Evolutionary conservation across 306 rosid genomes (phyloP).

Genomic region (Vicia faba): DNA sequence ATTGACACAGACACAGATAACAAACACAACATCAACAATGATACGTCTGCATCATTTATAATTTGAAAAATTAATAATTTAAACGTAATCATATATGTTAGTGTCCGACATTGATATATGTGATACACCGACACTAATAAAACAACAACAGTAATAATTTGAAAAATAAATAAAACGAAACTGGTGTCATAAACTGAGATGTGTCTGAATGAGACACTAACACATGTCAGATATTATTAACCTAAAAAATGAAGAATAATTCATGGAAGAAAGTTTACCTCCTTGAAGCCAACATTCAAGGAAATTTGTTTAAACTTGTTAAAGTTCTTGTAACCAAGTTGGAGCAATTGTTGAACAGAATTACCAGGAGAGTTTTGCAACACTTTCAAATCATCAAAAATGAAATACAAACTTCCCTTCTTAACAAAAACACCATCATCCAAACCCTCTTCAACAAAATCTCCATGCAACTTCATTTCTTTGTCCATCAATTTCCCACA

Average conservation of each 20-base stretch:
- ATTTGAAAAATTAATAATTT: too few relatives aligned
- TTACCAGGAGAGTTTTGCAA: constrained; percentile 32
- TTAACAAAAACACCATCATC: constrained; percentile 40
- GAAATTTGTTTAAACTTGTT: constrained; percentile 4
- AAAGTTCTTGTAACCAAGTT: constrained; percentile 39
- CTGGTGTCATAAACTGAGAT: too few relatives aligned
- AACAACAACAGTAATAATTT: too few relatives aligned
- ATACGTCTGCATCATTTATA: too few relatives aligned
- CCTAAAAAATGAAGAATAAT: background rate
- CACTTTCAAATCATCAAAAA: constrained; percentile 40
- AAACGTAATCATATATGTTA: too few relatives aligned
- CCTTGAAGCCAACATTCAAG: constrained; percentile 22
- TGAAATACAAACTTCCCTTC: constrained; percentile 25
- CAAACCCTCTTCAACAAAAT: constrained; percentile 1
- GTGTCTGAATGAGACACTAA: too few relatives aligned
- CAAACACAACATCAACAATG: too few relatives aligned
- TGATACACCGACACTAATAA: too few relatives aligned
- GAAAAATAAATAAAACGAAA: too few relatives aligned
- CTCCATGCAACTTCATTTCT: constrained; percentile 35
- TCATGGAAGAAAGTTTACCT: constrained; percentile 13
- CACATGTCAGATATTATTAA: too few relatives aligned
- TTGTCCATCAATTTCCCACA: constrained; percentile 40
- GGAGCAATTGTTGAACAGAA: constrained; percentile 12
- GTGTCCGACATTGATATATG: too few relatives aligned
- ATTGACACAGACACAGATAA: too few relatives aligned